Evolutionary conservation across 495 filamentous ascomycete species (phyloP), one percentile per base, ranked within the genome.

Genomic region (Cercophora scortea): DNA sequence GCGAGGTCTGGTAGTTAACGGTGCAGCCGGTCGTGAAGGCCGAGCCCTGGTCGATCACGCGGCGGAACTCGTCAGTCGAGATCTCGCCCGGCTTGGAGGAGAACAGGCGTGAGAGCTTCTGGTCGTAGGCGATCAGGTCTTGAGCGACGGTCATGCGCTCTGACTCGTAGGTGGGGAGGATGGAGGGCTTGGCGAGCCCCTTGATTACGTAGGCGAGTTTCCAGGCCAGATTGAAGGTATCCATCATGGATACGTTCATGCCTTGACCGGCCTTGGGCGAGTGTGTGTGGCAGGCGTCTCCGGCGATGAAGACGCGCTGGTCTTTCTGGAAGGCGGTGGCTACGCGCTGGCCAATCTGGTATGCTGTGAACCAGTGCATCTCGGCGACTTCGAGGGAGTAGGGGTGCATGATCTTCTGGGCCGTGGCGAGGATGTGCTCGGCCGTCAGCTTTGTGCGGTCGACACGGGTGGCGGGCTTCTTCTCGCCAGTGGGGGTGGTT

Each of bases 141-240:
- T 79, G 64, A 0, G 83, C 61, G 15, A 84, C 71, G 17, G 70
- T 68, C n/a, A 72, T 68, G 16, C 84, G 77, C 55, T 87, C 84
- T n/a, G 55, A 49, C 35, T 78, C 63, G 57, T 87, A 87, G 5
- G 80, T 85, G 47, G 70, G 61, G 3, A 86, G 68, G 0, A 85
- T 68, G 10, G 55, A 54, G 0, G 69, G 71, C 17, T 66, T 57
- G 0, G 73, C 71, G 34, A 76, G 60, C 6, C 79, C 79, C 32
- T 79, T 72, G 32, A 83, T 66, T 2, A 77, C 74, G 32, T 78
- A 69, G 41, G 72, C 74, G 15, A 88, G 65, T 59, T 87, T 88
- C 85, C 85, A 89, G 7, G 75, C 81, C 3, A 89, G 71, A 54
- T 88, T 87, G 67, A 78, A 84, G 8, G 78, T 73, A 63, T 89